Evolutionary conservation across 768 basidiomycete species (phyloP).

Genomic region (Pulveroboletus sp.): DNA sequence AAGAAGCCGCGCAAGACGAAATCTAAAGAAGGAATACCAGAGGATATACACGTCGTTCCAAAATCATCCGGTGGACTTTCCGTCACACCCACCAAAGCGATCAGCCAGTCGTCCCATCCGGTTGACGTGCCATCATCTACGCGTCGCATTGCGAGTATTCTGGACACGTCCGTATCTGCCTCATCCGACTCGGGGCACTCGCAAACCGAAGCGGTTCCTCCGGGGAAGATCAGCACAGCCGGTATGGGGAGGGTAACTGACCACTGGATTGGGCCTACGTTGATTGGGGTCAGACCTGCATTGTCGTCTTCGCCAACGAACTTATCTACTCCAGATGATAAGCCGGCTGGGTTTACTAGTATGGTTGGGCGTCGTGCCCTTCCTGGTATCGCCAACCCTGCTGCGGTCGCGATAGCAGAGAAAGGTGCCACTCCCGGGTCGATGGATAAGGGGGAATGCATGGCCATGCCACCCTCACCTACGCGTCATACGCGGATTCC

Average conservation of each 20-base stretch:
- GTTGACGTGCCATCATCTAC: too few relatives aligned
- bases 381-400: slow-evolving; percentile 34
- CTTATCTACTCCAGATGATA: slow-evolving; percentile 7
- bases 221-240: slow-evolving; percentile 5
- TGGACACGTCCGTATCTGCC: not conserved
- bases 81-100: not conserved
- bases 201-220: not conserved
- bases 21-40: slow-evolving; percentile 15
- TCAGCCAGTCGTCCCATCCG: not conserved
- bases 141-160: slow-evolving; percentile 1
- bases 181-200: not conserved
- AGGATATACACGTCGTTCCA: not conserved
- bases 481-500: slow-evolving; percentile 53
- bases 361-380: slow-evolving; percentile 39
- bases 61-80: not conserved
- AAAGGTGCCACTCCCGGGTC: slow-evolving; percentile 2
- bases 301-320: not conserved
- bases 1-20: slow-evolving; percentile 56
- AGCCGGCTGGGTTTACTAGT: slow-evolving; percentile 15
- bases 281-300: slow-evolving; percentile 31
- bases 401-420: not conserved
- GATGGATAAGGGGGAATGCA: slow-evolving; percentile 20
- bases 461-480: slow-evolving; percentile 28
- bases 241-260: slow-evolving; percentile 23
- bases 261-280: slow-evolving; percentile 30